Percentiles rank a stretch among this genome's conserved stretches.
These are phyloP conservation scores for Talaromyces verruculosus DNA, from an alignment of 2,329 filamentous ascomycete species.

Conservation along the genomic window DNA sequence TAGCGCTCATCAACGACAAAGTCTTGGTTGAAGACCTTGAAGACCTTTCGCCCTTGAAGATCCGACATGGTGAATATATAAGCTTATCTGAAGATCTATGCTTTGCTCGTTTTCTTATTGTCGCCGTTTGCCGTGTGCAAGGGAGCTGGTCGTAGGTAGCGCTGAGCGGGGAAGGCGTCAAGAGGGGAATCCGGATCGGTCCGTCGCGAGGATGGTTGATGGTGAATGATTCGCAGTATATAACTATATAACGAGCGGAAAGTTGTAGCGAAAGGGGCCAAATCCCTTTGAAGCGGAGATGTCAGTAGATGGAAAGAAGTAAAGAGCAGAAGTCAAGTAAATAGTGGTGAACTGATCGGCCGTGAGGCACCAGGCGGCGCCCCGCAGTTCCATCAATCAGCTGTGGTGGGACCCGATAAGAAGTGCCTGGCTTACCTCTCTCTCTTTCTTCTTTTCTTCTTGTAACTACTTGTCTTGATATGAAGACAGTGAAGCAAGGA, in stretches of 20 bases:
- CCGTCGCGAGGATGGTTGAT: not conserved
- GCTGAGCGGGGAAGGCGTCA: not conserved
- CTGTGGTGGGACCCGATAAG: constrained; percentile 1
- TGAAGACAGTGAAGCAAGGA: not conserved
- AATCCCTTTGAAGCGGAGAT: not conserved
- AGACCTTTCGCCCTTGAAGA: constrained; percentile 76
- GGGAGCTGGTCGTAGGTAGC: constrained; percentile 10
- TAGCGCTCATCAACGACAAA: constrained; percentile 98
- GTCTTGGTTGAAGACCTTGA: constrained; percentile 99
- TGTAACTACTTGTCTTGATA: not conserved
- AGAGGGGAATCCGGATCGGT: not conserved
- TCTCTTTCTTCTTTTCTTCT: not conserved
- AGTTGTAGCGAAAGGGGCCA: not conserved
- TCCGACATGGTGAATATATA: constrained; percentile 53
- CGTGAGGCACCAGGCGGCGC: not conserved
- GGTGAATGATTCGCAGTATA: not conserved
- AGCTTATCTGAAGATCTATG: not conserved
- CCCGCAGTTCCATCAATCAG: constrained; percentile 10
- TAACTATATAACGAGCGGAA: not conserved
- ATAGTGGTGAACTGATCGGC: not conserved
- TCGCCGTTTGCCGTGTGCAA: not conserved
- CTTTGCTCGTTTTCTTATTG: constrained; percentile 3
- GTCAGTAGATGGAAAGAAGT: not conserved
- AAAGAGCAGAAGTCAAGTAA: not conserved
- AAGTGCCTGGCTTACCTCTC: not conserved